phyloP scores from a whole-genome alignment of 1,284 basidiomycete genomes.

The Trametes polyzona region DNA sequence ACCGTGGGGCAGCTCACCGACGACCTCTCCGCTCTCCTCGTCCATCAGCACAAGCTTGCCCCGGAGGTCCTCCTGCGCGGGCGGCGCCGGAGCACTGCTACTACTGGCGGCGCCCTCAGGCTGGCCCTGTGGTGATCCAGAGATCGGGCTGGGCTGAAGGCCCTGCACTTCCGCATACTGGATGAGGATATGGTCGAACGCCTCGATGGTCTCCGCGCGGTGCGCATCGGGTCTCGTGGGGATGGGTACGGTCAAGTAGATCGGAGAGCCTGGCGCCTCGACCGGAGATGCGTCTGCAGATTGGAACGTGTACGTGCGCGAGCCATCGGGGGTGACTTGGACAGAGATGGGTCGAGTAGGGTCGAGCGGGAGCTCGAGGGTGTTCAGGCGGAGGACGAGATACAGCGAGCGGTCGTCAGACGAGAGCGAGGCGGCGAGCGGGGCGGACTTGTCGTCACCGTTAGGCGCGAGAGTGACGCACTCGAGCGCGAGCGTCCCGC shows the following conservation, averaged over 20 bases:
- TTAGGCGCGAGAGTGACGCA: constrained; percentile 52
- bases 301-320: constrained; percentile 46
- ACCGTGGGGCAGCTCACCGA: constrained; percentile 70
- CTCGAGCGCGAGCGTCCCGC: constrained; percentile 54
- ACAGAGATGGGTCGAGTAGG: constrained; percentile 47
- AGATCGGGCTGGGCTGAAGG: constrained; percentile 1
- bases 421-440: constrained; percentile 25
- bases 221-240: constrained; percentile 39
- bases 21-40: constrained; percentile 72
- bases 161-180: constrained; percentile 61
- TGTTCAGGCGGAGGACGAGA: constrained; percentile 62
- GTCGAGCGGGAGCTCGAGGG: constrained; percentile 64
- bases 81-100: background rate
- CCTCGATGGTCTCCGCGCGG: constrained; percentile 63
- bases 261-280: constrained; percentile 14
- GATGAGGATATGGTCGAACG: constrained; percentile 68
- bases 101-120: background rate
- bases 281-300: constrained; percentile 13
- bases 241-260: constrained; percentile 44
- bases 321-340: constrained; percentile 38
- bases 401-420: constrained; percentile 52
- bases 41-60: constrained; percentile 78
- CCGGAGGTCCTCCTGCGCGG: constrained; percentile 48
- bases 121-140: background rate
- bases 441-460: constrained; percentile 28